These are phyloP conservation scores for Discostella stelligeroides DNA, from an alignment of 108 stramenopile species.

Conservation along the genomic window DNA sequence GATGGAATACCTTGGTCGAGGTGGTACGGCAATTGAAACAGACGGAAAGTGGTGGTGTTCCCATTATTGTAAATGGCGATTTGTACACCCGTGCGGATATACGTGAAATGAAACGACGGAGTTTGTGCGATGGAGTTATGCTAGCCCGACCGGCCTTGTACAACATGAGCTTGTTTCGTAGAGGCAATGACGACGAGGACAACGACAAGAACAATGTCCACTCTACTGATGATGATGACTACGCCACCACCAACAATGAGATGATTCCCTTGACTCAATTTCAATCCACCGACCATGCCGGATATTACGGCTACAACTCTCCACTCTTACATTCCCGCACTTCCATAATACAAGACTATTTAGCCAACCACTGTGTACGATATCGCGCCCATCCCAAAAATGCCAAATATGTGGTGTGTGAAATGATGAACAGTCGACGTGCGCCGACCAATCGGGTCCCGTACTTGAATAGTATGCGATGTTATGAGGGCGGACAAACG, in stretches of 20 bases:
- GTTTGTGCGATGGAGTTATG: constrained; percentile 88
- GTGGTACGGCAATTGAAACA: constrained; percentile 65
- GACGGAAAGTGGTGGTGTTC: constrained; percentile 55
- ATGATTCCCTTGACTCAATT: constrained; percentile 28
- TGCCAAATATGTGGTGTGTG: constrained; percentile 93
- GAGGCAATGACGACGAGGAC: constrained; percentile 11
- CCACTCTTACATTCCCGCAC: constrained; percentile 73
- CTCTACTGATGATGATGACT: background rate
- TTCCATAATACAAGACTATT: constrained; percentile 86
- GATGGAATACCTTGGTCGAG: constrained; percentile 80
- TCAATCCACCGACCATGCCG: constrained; percentile 31
- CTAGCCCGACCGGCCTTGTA: constrained; percentile 92
- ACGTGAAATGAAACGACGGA: constrained; percentile 54
- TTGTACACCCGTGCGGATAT: constrained; percentile 87
- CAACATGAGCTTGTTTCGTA: constrained; percentile 83
- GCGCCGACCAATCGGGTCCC: constrained; percentile 57
- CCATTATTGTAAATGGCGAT: constrained; percentile 92
- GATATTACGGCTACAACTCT: constrained; percentile 56
- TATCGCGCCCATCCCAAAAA: constrained; percentile 88
- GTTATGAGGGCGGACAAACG: constrained; percentile 68
- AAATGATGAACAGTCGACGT: constrained; percentile 93
- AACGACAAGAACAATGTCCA: background rate
- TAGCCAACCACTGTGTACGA: constrained; percentile 67
- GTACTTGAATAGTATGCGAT: constrained; percentile 52
- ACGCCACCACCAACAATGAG: constrained; percentile 3